These are phyloP conservation scores for Phytophthora idaei DNA, from an alignment of 352 stramenopile genomes.

Conservation along the genomic window DNA sequence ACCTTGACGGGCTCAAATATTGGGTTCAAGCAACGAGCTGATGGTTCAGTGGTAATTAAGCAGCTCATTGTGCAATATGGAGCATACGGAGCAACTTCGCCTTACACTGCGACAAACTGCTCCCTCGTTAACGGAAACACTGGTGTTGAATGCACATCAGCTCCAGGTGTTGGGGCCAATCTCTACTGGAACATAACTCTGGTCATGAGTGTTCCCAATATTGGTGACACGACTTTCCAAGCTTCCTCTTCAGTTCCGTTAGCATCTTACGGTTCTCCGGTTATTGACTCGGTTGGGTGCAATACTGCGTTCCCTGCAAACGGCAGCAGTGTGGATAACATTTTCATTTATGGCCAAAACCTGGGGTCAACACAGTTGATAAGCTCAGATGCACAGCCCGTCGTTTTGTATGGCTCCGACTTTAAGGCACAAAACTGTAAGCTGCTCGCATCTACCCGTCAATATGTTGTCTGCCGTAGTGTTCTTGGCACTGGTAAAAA, in stretches of 20 bases:
- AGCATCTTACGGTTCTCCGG: conserved; percentile 40
- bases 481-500: conserved; percentile 41
- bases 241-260: conserved; percentile 45
- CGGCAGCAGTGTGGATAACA: conserved; percentile 36
- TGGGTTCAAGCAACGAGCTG: conserved; percentile 58
- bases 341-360: conserved; percentile 53
- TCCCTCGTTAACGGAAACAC: conserved; percentile 52
- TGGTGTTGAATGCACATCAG: conserved; percentile 47
- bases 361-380: conserved; percentile 34
- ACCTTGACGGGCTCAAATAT: conserved; percentile 55
- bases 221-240: conserved; percentile 48
- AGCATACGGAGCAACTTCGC: conserved; percentile 39
- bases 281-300: conserved; percentile 39
- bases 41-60: conserved; percentile 41
- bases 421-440: conserved; percentile 39
- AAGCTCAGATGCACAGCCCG: conserved; percentile 15
- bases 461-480: conserved; percentile 50
- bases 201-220: conserved; percentile 41
- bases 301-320: conserved; percentile 41
- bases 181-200: conserved; percentile 62
- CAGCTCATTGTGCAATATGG: conserved; percentile 52
- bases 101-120: conserved; percentile 48
- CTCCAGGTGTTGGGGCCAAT: conserved; percentile 41
- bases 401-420: conserved; percentile 46
- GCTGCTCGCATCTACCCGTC: conserved; percentile 10